Evolutionary conservation across 805 yeast genomes (phyloP), one percentile per base, ranked within the genome.

Genomic region (Suhomyces pyralidae): DNA sequence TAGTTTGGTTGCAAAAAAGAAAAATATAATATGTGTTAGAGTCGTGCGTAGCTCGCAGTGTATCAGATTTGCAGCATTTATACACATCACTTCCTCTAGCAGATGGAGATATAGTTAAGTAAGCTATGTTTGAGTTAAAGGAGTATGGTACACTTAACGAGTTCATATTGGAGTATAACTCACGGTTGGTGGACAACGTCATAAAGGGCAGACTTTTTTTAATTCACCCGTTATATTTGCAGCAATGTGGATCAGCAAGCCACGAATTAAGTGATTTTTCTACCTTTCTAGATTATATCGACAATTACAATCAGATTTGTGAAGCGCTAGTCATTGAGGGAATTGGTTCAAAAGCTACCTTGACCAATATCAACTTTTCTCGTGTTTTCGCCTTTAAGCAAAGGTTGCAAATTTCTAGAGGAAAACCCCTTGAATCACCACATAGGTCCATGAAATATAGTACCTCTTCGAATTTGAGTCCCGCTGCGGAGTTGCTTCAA

Each of bases 301-400:
- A 20, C 3, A 49, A 55, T 10, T 62, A 64, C 47, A 65, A 64
- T 45, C 51, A 46, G 5, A 50, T 66, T 2, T 57, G 63, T 45
- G 67, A 62, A 1, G 36, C 19, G 44, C 60, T 24, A 8, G 26
- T 50, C 17, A 12, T 54, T 6, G 45, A 26, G 3, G 42, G 24
- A 2, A 30, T 12, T 20, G n/a, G 40, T 7, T 9, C 17, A 15
- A 15, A 15, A 26, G 38, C 17, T 1, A 36, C 38, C 10, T 7
- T 56, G 2, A 36, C 26, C 9, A 57, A 60, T 60, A 46, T 64
- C 38, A 55, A 63, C 48, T 44, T 52, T 25, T 53, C 59, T 6
- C 56, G 52, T 5, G 45, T 63, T 3, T 17, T 57, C 14, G 45
- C 59, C 2, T 49, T 63, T 9, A 50, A 56, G 25, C 55, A 56